These are phyloP conservation scores for Raffaelea albimanens DNA, from an alignment of 2,329 filamentous ascomycete species.

Conservation along the genomic window DNA sequence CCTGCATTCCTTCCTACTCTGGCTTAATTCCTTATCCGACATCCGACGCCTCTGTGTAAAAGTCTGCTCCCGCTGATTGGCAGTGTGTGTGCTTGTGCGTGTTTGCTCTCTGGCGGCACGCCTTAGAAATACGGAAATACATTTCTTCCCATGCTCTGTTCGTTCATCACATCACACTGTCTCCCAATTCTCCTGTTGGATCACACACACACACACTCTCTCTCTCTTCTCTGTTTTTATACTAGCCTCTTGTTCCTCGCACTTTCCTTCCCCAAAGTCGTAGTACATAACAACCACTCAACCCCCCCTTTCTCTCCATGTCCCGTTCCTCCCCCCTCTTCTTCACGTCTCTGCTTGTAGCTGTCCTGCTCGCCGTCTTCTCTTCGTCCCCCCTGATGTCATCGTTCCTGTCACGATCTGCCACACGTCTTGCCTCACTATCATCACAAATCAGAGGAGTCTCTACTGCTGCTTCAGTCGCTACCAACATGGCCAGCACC, in stretches of 20 bases:
- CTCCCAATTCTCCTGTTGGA: neutral
- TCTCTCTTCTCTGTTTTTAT: neutral
- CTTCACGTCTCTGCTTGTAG: neutral
- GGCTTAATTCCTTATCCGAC: too few species aligned
- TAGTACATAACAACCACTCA: too few species aligned
- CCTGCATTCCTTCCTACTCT: too few species aligned
- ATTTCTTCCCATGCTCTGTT: neutral
- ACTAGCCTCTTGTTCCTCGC: neutral
- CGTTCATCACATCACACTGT: too few species aligned
- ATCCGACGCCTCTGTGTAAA: too few species aligned
- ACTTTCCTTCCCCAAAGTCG: neutral
- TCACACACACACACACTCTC: neutral
- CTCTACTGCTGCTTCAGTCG: neutral
- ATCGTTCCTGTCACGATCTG: neutral
- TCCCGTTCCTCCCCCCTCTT: neutral
- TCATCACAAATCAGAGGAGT: neutral
- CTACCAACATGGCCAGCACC: conserved; percentile 5
- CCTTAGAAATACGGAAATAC: too few species aligned
- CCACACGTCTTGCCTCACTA: neutral
- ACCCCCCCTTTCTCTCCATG: neutral
- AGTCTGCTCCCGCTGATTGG: too few species aligned
- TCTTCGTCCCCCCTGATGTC: neutral
- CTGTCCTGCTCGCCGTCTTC: neutral
- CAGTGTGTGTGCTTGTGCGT: too few species aligned
- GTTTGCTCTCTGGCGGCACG: too few species aligned